phyloP scores from a whole-genome alignment of 1,139 yeast species.

The Spathaspora sp. region DNA sequence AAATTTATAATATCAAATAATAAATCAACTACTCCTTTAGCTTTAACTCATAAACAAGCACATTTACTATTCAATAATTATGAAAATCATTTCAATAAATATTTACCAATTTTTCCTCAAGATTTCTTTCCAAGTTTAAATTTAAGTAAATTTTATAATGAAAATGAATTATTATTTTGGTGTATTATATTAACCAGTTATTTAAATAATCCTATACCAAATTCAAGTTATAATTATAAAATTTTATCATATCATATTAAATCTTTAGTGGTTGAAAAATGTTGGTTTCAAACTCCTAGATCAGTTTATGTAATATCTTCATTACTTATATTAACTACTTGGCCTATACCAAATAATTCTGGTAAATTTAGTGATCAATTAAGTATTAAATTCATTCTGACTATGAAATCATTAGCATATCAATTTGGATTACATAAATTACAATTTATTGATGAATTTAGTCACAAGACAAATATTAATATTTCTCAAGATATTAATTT shows the following conservation, averaged over 20 bases:
- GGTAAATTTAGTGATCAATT: constrained; percentile 36
- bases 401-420: constrained; percentile 41
- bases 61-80: constrained; percentile 29
- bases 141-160: constrained; percentile 23
- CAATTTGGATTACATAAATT: constrained; percentile 48
- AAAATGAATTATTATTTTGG: constrained; percentile 45
- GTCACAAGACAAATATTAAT: constrained; percentile 41
- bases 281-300: constrained; percentile 49
- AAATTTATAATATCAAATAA: constrained; percentile 10
- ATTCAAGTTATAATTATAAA: constrained; percentile 22
- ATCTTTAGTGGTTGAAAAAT: constrained; percentile 39
- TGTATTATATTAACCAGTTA: constrained; percentile 37
- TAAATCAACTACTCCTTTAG: constrained; percentile 18
- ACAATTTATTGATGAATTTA: constrained; percentile 44
- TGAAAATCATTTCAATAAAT: constrained; percentile 32
- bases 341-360: constrained; percentile 43
- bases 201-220: constrained; percentile 16
- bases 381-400: constrained; percentile 39
- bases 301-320: constrained; percentile 42
- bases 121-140: constrained; percentile 30
- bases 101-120: constrained; percentile 43
- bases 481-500: constrained; percentile 33
- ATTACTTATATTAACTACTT: constrained; percentile 43
- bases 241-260: constrained; percentile 35
- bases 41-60: constrained; percentile 30